A percentile compares a stretch with the other conserved stretches of the same genome.
Evolutionary conservation across 768 basidiomycete genomes (phyloP).

Genomic region (Tylopilus felleus): DNA sequence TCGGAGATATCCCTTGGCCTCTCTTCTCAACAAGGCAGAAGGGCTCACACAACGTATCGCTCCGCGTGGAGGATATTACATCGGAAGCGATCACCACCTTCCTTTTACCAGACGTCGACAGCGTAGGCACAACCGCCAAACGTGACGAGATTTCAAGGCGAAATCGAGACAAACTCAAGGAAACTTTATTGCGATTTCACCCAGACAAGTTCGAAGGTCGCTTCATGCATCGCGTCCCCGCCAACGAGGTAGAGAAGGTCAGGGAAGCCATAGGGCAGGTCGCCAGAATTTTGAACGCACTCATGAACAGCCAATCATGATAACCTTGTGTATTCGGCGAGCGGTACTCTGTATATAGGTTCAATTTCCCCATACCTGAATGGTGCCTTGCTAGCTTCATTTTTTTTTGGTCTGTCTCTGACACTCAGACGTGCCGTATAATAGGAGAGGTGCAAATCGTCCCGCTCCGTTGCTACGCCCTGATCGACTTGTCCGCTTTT

Average conservation of each 20-base stretch:
- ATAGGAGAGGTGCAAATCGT: neutral
- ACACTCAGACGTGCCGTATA: neutral
- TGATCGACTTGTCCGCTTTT: neutral
- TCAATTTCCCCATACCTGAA: neutral
- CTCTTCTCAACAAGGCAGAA: conserved; percentile 35
- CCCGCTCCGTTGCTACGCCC: no score
- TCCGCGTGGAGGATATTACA: conserved; percentile 50
- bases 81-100: conserved; percentile 55
- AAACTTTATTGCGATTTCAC: conserved; percentile 70
- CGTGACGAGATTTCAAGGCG: conserved; percentile 37
- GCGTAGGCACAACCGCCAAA: neutral
- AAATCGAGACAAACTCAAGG: conserved; percentile 60
- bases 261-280: conserved; percentile 62
- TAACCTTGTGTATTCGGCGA: neutral
- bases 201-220: conserved; percentile 83
- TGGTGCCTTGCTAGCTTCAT: neutral
- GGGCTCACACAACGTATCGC: conserved; percentile 7
- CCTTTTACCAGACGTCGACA: conserved; percentile 38
- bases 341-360: neutral
- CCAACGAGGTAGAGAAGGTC: conserved; percentile 47
- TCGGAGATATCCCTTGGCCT: conserved; percentile 75
- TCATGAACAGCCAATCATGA: conserved; percentile 41
- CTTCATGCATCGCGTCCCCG: conserved; percentile 50
- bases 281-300: conserved; percentile 52
- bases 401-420: neutral